Conservation (phyloP, 352 stramenopile species). For the Pythium periplocum region DNA sequence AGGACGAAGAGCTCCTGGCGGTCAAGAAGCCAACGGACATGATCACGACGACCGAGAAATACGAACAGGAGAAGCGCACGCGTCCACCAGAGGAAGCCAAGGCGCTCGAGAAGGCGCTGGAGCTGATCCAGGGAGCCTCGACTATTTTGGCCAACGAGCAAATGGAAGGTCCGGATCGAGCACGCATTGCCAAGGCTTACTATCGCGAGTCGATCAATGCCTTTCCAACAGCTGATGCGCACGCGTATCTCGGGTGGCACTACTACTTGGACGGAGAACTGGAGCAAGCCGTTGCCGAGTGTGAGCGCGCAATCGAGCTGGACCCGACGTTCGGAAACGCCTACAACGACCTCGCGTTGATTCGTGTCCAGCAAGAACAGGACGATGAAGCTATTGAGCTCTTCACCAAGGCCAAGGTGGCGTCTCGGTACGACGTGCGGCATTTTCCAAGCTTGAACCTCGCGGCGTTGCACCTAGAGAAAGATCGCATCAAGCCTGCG, state of each 20-base stretch:
- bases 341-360: conserved; percentile 70
- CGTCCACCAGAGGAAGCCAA: conserved; percentile 19
- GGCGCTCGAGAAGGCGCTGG: conserved; percentile 37
- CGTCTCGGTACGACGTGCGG: conserved; percentile 59
- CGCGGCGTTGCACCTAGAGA: conserved; percentile 52
- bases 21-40: conserved; percentile 23
- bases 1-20: conserved; percentile 33
- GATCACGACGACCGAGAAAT: conserved; percentile 48
- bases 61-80: conserved; percentile 31
- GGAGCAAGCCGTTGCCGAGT: conserved; percentile 44
- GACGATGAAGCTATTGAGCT: conserved; percentile 50
- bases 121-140: conserved; percentile 46
- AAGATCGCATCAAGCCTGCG: conserved; percentile 55
- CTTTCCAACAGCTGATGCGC: conserved; percentile 62
- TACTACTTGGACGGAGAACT: conserved; percentile 60
- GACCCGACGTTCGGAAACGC: conserved; percentile 62
- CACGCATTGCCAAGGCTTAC: conserved; percentile 56
- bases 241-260: conserved; percentile 64
- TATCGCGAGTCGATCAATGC: conserved; percentile 61
- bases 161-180: conserved; percentile 36
- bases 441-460: conserved; percentile 66
- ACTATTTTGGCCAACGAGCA: conserved; percentile 41
- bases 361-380: conserved; percentile 52
- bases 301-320: conserved; percentile 54
- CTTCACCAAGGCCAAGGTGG: conserved; percentile 55